Evolutionary conservation across 352 stramenopile genomes (phyloP).

Genomic region (Thalassiosira exigua): DNA sequence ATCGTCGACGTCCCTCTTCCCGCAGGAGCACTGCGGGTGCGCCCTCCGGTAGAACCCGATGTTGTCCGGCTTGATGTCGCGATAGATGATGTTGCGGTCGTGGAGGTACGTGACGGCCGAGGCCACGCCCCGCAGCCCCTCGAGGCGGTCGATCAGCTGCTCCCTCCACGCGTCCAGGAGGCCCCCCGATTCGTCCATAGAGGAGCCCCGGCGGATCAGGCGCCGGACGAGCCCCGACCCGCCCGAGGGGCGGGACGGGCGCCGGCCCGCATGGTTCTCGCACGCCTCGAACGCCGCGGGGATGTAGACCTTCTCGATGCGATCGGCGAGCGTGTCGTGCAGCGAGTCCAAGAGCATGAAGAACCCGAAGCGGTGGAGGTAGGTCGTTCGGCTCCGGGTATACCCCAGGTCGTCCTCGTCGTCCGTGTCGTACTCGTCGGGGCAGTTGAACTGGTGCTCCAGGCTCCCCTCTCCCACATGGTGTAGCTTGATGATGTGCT

Average conservation of each 20-base stretch:
- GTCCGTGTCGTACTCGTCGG: no score
- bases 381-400: background rate
- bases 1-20: constrained; percentile 89
- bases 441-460: constrained; percentile 17
- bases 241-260: background rate
- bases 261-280: background rate
- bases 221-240: constrained; percentile 3
- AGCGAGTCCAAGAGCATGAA: constrained; percentile 60
- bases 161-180: constrained; percentile 14
- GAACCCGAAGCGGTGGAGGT: constrained; percentile 39
- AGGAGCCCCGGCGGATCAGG: background rate
- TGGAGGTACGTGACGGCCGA: constrained; percentile 93
- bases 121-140: constrained; percentile 89
- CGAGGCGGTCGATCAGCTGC: constrained; percentile 30
- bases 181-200: background rate
- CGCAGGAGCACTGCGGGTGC: background rate
- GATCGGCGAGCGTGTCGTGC: constrained; percentile 30
- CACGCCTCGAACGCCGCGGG: background rate
- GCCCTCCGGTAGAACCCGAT: constrained; percentile 84
- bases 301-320: no score
- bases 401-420: background rate
- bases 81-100: constrained; percentile 89
- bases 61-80: constrained; percentile 92
- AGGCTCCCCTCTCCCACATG: constrained; percentile 28
- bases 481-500: constrained; percentile 56